Base-by-base conservation (phyloP, 345 rosid genomes). In the Rhodamnia argentea region DNA sequence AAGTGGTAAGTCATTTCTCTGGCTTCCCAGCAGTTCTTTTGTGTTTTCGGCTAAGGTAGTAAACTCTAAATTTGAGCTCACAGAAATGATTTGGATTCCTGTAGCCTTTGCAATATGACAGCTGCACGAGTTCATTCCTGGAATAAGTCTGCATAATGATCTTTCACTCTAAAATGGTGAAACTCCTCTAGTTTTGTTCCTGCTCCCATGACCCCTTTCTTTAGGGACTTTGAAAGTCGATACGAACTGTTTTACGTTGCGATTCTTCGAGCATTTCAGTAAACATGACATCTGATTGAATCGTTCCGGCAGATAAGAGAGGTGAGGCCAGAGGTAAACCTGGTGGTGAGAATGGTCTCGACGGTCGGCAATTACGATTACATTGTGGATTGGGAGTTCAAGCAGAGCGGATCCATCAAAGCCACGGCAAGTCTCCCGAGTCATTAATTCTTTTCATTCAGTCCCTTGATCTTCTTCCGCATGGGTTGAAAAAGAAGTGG, bases 361-460 rank as follows among this genome's bases (percentile, higher is more conserved):
- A 92, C 95, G 7, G 92, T 94, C 0, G 98, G 98, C 78, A 96
- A 96, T 82, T 96, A 96, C 56, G 99, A 95, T 89, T 96, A 96
- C 86, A 88, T 95, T 4, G 89, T 96, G 22, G 94, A 93, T 85
- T 96, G 98, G 99, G 99, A 95, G 84, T 96, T 96, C 89, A 90
- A 90, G 89, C 91, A 89, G 84, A 89, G 88, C 86, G 99, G 98
- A 81, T 64, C 92, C 88, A 92, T 96, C 82, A 92, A 91, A 90
- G 89, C 93, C 83, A 95, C 94, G 87, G 98, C 93, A 90, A 87
- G 83, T n/a, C 59, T 58, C 44, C 13, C 52, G 4, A 9, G 78
- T 70, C 47, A 32, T 70, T 9, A 9, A 16, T 32, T 4, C 3
- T 56, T 7, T 2, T 20, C 1, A 2, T 55, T 18, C 76, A 64